A percentile compares a stretch with the other conserved stretches of the same genome.
Conservation (phyloP, 805 yeast genomes). For the Starmerella geochares region DNA sequence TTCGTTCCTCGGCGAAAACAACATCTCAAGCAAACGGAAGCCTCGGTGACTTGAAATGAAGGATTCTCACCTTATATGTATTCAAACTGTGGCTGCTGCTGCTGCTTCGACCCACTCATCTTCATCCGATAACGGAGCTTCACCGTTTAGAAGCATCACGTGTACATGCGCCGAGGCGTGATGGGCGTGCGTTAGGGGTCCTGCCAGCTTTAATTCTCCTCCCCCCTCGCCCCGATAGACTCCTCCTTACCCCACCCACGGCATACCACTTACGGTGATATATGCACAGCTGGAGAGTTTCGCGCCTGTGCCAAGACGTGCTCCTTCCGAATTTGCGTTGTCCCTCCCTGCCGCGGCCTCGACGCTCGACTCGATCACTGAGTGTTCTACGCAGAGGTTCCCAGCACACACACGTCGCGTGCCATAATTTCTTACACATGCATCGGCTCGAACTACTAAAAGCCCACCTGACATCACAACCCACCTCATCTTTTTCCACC, state of each 20-base stretch:
- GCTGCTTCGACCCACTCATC: too few relatives aligned
- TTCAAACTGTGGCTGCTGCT: too few relatives aligned
- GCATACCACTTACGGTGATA: not conserved
- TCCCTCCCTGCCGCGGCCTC: not conserved
- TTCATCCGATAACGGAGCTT: too few relatives aligned
- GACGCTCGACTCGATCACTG: not conserved
- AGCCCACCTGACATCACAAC: slow-evolving; percentile 12
- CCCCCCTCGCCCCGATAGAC: not conserved
- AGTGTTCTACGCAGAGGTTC: not conserved
- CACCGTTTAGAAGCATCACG: too few relatives aligned
- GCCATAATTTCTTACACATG: slow-evolving; percentile 15
- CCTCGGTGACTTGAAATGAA: too few relatives aligned
- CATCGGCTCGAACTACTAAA: slow-evolving; percentile 14
- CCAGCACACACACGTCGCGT: not conserved
- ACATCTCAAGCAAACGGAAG: too few relatives aligned
- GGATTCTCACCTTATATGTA: too few relatives aligned
- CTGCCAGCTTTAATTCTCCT: too few relatives aligned
- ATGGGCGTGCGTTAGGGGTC: not conserved
- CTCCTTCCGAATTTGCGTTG: not conserved
- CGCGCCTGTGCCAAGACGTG: not conserved
- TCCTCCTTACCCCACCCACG: not conserved
- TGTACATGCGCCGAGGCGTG: not conserved
- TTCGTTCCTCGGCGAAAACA: too few relatives aligned
- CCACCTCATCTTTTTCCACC: slow-evolving; percentile 9
- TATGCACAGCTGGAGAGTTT: not conserved